Evolutionary conservation across 345 rosid genomes (phyloP), one percentile per base, ranked within the genome.

Genomic region (Streptanthus diversifolius): DNA sequence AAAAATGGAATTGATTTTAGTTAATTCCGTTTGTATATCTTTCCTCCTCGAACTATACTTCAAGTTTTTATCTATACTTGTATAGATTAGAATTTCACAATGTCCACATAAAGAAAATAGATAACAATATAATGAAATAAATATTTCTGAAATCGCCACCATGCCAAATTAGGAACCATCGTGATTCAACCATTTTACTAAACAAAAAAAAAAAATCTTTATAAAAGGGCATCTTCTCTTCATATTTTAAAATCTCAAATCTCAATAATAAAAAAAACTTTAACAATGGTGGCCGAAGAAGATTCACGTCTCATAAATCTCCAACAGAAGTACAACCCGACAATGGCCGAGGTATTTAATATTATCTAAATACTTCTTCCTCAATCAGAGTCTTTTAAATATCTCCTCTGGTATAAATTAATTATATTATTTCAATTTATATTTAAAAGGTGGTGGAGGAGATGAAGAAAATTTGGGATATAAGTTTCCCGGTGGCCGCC

Each of bases 401-500:
- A 36, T 30, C 25, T 43, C 62, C 10, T 29, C 9, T 51, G 48
- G 1, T 40, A 33, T 58, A 25, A 11, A 15, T 37, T 47, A 5
- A 68, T 22, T 36, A 2, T 12, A 35, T 40, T 15, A 2, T n/a
- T 47, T 33, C 11, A 17, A 11, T 25, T 27, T 14, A 1, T 40
- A 21, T 35, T 44, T 11, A 0, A 41, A 77, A 90, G 98, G 93
- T 84, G 59, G 64, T 81, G 60, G 91, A 89, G 58, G 97, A 93
- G 86, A 72, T 93, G 47, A 90, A 83, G 81, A 83, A 64, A 69
- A 79, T 83, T 63, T 66, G 83, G 49, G 81, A 82, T 77, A 90
- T 90, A 77, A 86, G 90, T 63, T 82, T 87, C 47, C 98, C 98
- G 8, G 78, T 86, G 69, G 83, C 85, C 13, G 89, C 92, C 59